Percentiles rank a stretch among this genome's conserved stretches.
Conservation (phyloP, 768 basidiomycete species). For the Lactarius hatsudake region DNA sequence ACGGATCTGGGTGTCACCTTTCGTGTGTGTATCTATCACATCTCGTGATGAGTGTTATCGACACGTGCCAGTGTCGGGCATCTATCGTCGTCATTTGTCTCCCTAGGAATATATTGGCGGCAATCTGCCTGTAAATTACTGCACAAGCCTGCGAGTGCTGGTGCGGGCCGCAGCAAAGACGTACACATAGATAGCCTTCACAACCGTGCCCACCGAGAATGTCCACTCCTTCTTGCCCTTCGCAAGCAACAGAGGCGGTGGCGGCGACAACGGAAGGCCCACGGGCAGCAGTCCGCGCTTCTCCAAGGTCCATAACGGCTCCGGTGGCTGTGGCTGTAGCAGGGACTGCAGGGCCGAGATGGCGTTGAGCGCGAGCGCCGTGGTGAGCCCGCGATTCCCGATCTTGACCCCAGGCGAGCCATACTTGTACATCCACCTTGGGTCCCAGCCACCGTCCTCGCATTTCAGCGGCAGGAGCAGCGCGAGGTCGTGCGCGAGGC, state of each 20-base stretch:
- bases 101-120: too few relatives aligned
- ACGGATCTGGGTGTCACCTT: too few relatives aligned
- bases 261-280: background rate
- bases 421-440: conserved; percentile 57
- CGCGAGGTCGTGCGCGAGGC: conserved; percentile 44
- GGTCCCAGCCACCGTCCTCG: conserved; percentile 56
- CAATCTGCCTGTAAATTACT: too few relatives aligned
- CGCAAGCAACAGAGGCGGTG: background rate
- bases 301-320: too few relatives aligned
- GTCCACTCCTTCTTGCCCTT: background rate
- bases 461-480: conserved; percentile 46
- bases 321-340: background rate
- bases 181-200: conserved; percentile 12
- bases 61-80: too few relatives aligned
- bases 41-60: too few relatives aligned
- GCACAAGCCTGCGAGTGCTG: too few relatives aligned
- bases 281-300: too few relatives aligned
- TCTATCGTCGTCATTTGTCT: too few relatives aligned
- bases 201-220: conserved; percentile 2
- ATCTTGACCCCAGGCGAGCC: conserved; percentile 47
- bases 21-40: too few relatives aligned
- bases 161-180: background rate
- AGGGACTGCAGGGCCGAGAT: conserved; percentile 35
- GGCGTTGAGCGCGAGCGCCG: conserved; percentile 53
- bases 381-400: conserved; percentile 54